Evolutionary conservation across 1,284 basidiomycete genomes (phyloP), one percentile per base, ranked within the genome.

Genomic region (Moniliella sp.): DNA sequence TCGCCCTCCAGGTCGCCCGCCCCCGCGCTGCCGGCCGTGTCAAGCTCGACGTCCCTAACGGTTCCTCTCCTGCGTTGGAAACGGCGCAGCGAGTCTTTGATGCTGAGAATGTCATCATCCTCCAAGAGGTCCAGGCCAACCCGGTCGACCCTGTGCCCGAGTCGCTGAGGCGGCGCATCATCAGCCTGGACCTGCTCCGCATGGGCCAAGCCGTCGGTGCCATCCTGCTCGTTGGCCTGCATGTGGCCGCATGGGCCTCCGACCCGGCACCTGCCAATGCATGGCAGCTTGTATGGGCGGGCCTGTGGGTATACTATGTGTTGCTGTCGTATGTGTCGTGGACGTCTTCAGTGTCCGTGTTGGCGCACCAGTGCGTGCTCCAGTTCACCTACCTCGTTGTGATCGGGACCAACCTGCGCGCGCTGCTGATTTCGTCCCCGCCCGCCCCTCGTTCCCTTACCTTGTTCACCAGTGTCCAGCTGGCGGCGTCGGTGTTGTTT

Each of bases 51-150:
- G n/a, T n/a, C n/a, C n/a, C n/a, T n/a, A n/a, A n/a, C n/a, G n/a
- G n/a, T n/a, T 23, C 21, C n/a, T 23, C 21, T 23, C n/a, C 21
- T 23, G 7, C 21, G 21, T 23, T n/a, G n/a, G 21, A 7, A 23
- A 23, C 21, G n/a, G 42, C 47, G 2, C 34, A 42, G 21, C 36
- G 42, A 13, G 53, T 59, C 25, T 56, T 52, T 26, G 46, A 42
- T 30, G 47, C 50, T 15, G 56, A 59, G 30, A 59, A 59, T 25
- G 50, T 48, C 15, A 48, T 57, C 31, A 45, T 59, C 23, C 37
- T 59, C 23, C 51, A 57, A 34, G 52, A 54, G 30, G 54, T 55
- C 3, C 47, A 53, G 17, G 31, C 40, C 13, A 50, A 46, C 7
- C 50, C 46, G 5, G 33, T 42, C 18, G 5, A 7, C 30, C 30